Percentiles rank a stretch among this genome's conserved stretches.
These are phyloP conservation scores for Phytophthora colocasiae DNA, from an alignment of 352 stramenopile species.

Conservation along the genomic window DNA sequence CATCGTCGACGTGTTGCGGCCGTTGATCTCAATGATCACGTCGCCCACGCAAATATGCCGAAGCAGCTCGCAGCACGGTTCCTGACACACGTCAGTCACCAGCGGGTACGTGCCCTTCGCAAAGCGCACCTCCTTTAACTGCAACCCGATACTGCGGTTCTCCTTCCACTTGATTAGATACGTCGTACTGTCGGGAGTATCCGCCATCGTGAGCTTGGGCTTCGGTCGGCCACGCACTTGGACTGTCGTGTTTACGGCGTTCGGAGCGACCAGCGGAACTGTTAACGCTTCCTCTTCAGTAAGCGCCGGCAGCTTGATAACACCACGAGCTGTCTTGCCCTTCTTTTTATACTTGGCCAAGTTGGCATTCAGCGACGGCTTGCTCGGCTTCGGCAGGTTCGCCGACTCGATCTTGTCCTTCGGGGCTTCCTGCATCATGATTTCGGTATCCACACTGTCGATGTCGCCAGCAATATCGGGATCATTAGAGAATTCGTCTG, in stretches of 20 bases:
- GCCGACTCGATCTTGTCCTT: conserved; percentile 42
- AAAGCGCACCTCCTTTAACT: conserved; percentile 83
- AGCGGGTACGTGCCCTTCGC: conserved; percentile 83
- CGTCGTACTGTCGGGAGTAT: conserved; percentile 84
- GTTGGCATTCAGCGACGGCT: conserved; percentile 60
- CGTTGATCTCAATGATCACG: conserved; percentile 90
- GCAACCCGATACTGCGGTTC: conserved; percentile 83
- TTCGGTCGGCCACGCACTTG: conserved; percentile 83
- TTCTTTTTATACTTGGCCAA: conserved; percentile 83
- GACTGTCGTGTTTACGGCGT: conserved; percentile 85
- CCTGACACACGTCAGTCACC: conserved; percentile 84
- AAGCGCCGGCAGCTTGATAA: conserved; percentile 73
- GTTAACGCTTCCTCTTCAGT: conserved; percentile 69
- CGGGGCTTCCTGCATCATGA: conserved; percentile 52
- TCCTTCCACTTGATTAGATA: conserved; percentile 92
- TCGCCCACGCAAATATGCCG: conserved; percentile 88
- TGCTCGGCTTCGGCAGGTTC: conserved; percentile 41
- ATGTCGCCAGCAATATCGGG: conserved; percentile 62
- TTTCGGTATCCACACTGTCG: conserved; percentile 59
- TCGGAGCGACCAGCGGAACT: conserved; percentile 79
- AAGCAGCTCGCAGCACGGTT: conserved; percentile 83
- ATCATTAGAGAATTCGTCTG: conserved; percentile 53
- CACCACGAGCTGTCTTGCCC: conserved; percentile 65
- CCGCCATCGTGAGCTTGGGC: conserved; percentile 76
- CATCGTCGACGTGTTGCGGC: conserved; percentile 89